These are phyloP conservation scores for Saccharomyces hybrid DNA, from an alignment of 1,139 yeast genomes.

Conservation along the genomic window DNA sequence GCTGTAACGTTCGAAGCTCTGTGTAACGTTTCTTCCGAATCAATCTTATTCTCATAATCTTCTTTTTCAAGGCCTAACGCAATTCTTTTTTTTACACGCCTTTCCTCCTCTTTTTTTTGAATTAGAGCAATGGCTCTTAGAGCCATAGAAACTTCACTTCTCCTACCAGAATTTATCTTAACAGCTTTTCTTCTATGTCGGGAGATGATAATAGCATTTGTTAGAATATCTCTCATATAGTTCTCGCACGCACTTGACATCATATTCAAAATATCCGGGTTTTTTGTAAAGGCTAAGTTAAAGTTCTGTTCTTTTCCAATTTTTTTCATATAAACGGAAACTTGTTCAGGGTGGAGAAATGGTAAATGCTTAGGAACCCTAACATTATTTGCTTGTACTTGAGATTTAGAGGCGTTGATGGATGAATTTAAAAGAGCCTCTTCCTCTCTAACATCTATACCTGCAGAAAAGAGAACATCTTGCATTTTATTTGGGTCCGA, in stretches of 20 bases:
- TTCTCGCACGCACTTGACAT: constrained; percentile 79
- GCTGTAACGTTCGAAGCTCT: constrained; percentile 95
- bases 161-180: constrained; percentile 42
- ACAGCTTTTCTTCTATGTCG: constrained; percentile 75
- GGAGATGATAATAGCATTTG: constrained; percentile 68
- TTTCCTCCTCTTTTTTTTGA: constrained; percentile 78
- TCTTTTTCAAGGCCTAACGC: constrained; percentile 59
- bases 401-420: constrained; percentile 21
- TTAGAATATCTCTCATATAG: constrained; percentile 68
- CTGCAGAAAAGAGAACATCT: constrained; percentile 89
- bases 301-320: constrained; percentile 64
- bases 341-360: constrained; percentile 63
- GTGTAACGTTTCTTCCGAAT: constrained; percentile 77
- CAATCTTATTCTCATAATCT: constrained; percentile 42
- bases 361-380: constrained; percentile 37
- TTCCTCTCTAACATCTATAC: constrained; percentile 86
- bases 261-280: constrained; percentile 55
- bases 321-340: constrained; percentile 53
- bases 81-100: constrained; percentile 60
- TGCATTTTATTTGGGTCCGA: constrained; percentile 79
- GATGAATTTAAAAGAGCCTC: constrained; percentile 51
- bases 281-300: constrained; percentile 48
- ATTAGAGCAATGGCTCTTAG: constrained; percentile 64
- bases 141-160: constrained; percentile 71
- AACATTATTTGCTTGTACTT: constrained; percentile 12